Conservation (phyloP, 2,329 filamentous ascomycete species). For the Bipolaris sorokiniana region DNA sequence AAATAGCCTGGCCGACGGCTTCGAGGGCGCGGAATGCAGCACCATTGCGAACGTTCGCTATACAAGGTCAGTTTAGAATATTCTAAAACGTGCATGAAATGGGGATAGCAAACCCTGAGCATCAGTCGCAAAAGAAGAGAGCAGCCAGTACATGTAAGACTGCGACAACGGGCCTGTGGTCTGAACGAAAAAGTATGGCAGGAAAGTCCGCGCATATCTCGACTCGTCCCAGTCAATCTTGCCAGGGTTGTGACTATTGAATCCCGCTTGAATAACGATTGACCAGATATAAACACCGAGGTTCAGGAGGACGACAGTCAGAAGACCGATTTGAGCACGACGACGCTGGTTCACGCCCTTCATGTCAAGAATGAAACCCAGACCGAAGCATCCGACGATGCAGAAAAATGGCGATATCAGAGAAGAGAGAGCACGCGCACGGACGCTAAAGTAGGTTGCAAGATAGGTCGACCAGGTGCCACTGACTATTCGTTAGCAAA, state of each 20-base stretch:
- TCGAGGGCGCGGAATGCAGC: slow-evolving; percentile 39
- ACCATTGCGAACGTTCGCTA: slow-evolving; percentile 34
- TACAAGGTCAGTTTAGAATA: slow-evolving; percentile 7
- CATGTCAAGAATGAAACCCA: slow-evolving; percentile 66
- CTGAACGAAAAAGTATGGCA: slow-evolving; percentile 59
- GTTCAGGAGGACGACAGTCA: slow-evolving; percentile 55
- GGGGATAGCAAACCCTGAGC: slow-evolving; percentile 24
- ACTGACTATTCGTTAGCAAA: slow-evolving; percentile 26
- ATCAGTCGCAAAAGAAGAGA: slow-evolving; percentile 40
- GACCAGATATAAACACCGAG: slow-evolving; percentile 59
- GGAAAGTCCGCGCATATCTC: slow-evolving; percentile 52
- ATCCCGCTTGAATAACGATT: slow-evolving; percentile 55
- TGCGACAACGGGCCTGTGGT: slow-evolving; percentile 47
- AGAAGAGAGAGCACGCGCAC: slow-evolving; percentile 54
- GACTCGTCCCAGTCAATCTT: slow-evolving; percentile 56
- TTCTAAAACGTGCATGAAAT: background rate
- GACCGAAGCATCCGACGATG: slow-evolving; percentile 58
- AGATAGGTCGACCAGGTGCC: slow-evolving; percentile 57
- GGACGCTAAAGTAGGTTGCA: slow-evolving; percentile 54
- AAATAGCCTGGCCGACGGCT: slow-evolving; percentile 37
- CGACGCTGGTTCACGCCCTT: slow-evolving; percentile 65
- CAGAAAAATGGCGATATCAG: slow-evolving; percentile 58
- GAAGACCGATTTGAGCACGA: slow-evolving; percentile 55
- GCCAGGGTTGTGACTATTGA: slow-evolving; percentile 50
- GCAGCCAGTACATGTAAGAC: slow-evolving; percentile 43